Evolutionary conservation across 2,329 filamentous ascomycete genomes (phyloP).

Genomic region (Fusarium buharicum): DNA sequence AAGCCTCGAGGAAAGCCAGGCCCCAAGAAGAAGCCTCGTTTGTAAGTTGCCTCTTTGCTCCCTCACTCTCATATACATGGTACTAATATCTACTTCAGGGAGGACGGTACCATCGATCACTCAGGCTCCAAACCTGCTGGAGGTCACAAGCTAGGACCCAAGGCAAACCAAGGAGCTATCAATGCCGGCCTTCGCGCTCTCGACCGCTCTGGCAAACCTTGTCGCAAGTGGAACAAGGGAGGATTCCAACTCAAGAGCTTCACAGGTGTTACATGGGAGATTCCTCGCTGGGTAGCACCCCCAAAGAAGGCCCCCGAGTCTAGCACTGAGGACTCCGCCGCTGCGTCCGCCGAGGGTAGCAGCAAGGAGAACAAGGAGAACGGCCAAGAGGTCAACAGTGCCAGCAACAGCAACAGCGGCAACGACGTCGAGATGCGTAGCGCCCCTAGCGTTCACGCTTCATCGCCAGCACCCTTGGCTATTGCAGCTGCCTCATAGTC

Average conservation of each 20-base stretch:
- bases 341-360: constrained; percentile 62
- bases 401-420: constrained; percentile 56
- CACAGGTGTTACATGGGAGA: constrained; percentile 84
- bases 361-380: constrained; percentile 75
- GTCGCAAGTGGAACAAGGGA: constrained; percentile 89
- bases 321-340: constrained; percentile 58
- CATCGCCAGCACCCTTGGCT: constrained; percentile 63
- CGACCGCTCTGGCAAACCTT: constrained; percentile 90
- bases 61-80: neutral
- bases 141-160: constrained; percentile 89
- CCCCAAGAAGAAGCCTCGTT: constrained; percentile 93
- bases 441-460: constrained; percentile 61
- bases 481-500: constrained; percentile 57
- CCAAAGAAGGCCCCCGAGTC: constrained; percentile 63
- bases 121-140: constrained; percentile 62
- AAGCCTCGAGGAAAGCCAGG: constrained; percentile 88
- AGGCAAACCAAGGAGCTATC: constrained; percentile 96
- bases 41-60: constrained; percentile 71
- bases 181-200: constrained; percentile 95
- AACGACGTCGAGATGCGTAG: constrained; percentile 65
- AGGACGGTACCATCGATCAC: constrained; percentile 71
- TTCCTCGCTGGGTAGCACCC: constrained; percentile 84
- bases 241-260: constrained; percentile 90
- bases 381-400: constrained; percentile 60
- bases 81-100: constrained; percentile 57